Evolutionary conservation across 208 protist genomes (phyloP).

Genomic region (Naegleria lovaniensis): DNA sequence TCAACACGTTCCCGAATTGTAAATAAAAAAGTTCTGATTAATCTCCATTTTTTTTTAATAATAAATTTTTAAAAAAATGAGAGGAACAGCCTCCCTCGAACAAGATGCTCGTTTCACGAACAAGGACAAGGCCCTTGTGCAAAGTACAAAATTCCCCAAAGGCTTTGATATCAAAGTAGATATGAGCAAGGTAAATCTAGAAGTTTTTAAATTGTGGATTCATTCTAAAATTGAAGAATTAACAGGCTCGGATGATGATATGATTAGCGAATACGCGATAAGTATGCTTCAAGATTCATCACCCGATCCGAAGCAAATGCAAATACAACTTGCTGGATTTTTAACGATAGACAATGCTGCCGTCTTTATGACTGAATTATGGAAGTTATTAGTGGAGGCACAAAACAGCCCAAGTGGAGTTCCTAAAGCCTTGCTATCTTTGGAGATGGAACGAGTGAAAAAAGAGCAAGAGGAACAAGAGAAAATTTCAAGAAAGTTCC

Average conservation of each 20-base stretch:
- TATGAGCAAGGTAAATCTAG: background rate
- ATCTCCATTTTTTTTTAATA: too few relatives aligned
- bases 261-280: background rate
- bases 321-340: background rate
- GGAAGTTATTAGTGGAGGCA: background rate
- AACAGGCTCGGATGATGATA: background rate
- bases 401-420: background rate
- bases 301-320: background rate
- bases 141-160: background rate
- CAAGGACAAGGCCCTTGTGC: background rate
- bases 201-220: background rate
- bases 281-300: background rate
- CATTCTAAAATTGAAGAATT: background rate
- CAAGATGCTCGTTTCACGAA: background rate
- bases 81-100: background rate
- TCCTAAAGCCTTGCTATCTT: background rate
- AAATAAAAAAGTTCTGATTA: too few relatives aligned
- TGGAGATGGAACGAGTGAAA: background rate
- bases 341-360: background rate
- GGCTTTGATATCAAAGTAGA: background rate
- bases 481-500: background rate
- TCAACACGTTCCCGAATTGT: too few relatives aligned
- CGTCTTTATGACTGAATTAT: background rate
- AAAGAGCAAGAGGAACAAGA: background rate
- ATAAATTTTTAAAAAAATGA: background rate